Percentiles rank a stretch among this genome's conserved stretches.
These are phyloP conservation scores for Geotrichum ghanense DNA, from an alignment of 805 yeast species.

Conservation along the genomic window DNA sequence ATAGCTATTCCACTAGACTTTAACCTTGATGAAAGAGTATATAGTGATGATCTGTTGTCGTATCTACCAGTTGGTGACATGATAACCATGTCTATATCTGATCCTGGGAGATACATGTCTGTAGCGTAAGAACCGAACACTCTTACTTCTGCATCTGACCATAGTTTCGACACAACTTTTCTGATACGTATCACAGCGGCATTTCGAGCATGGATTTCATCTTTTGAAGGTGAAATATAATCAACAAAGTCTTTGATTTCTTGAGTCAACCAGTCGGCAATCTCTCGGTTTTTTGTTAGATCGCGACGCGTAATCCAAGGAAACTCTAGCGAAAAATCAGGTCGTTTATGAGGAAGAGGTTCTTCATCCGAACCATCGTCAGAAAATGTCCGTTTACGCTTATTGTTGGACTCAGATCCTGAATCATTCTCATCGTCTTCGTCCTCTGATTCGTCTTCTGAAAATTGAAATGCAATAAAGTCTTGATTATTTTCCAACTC, in stretches of 20 bases:
- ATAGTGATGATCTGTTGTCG: slow-evolving; percentile 50
- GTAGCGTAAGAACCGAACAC: slow-evolving; percentile 95
- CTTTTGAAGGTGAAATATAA: slow-evolving; percentile 74
- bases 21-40: slow-evolving; percentile 60
- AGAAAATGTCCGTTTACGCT: slow-evolving; percentile 21
- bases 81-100: slow-evolving; percentile 91
- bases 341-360: slow-evolving; percentile 18
- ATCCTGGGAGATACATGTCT: slow-evolving; percentile 84
- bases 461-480: slow-evolving; percentile 43
- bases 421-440: slow-evolving; percentile 28
- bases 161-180: slow-evolving; percentile 38
- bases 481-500: slow-evolving; percentile 29
- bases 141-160: slow-evolving; percentile 71
- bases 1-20: slow-evolving; percentile 51
- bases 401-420: slow-evolving; percentile 25
- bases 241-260: slow-evolving; percentile 78
- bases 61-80: slow-evolving; percentile 47
- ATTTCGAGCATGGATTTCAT: slow-evolving; percentile 60
- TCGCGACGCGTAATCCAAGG: slow-evolving; percentile 80
- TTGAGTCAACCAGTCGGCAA: slow-evolving; percentile 75
- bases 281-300: slow-evolving; percentile 47
- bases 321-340: slow-evolving; percentile 22
- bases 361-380: slow-evolving; percentile 9
- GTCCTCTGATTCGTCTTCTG: slow-evolving; percentile 26
- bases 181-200: slow-evolving; percentile 50